Evolutionary conservation across 2,329 filamentous ascomycete species (phyloP).

Genomic region (Verticillium nonalfalfae): DNA sequence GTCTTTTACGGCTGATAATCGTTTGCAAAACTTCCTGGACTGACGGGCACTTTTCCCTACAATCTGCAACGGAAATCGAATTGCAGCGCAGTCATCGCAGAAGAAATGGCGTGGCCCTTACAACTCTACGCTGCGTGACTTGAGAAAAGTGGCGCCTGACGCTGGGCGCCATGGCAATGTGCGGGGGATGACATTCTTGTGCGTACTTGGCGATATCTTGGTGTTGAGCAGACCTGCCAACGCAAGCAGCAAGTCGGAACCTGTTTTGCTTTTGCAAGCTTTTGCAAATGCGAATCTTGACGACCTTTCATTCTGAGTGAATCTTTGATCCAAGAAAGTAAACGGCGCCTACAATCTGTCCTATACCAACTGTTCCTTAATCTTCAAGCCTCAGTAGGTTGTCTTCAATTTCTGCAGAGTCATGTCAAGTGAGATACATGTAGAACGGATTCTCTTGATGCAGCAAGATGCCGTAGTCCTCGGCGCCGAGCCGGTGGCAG

Average conservation of each 20-base stretch:
- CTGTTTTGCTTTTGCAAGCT: no score
- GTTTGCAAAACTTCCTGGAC: not conserved
- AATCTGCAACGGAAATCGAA: not conserved
- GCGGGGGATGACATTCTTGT: not conserved
- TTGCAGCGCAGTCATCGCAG: not conserved
- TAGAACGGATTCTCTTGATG: no score
- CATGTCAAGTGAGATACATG: no score
- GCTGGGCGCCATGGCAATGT: not conserved
- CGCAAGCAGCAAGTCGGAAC: no score
- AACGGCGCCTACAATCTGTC: no score
- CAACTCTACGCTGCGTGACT: not conserved
- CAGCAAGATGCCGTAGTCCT: not conserved
- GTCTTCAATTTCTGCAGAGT: no score
- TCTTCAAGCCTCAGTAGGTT: no score
- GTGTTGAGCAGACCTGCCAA: not conserved
- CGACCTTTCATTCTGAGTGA: not conserved
- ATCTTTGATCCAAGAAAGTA: no score
- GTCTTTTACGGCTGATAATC: not conserved
- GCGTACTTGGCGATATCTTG: not conserved
- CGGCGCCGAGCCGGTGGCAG: constrained; percentile 1
- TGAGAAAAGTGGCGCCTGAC: not conserved
- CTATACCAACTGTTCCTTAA: no score
- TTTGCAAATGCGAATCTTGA: no score
- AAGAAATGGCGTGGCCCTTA: not conserved
- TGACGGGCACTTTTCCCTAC: not conserved